Conservation (phyloP, 805 yeast genomes). For the Lachancea kluyveri region DNA sequence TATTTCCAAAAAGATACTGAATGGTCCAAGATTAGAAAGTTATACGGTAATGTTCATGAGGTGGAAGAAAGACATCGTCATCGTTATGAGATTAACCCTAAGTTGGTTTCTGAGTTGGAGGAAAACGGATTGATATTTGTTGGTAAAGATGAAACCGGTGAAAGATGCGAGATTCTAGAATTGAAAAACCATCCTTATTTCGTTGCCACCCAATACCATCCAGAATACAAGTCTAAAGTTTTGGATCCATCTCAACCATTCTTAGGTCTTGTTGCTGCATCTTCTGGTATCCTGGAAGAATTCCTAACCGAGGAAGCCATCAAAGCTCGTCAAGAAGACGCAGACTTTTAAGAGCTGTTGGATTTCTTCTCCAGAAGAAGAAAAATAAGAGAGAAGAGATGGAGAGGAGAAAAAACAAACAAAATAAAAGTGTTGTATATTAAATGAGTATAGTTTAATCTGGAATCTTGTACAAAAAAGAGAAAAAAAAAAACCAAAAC, state of each 20-base stretch:
- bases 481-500: too few species aligned
- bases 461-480: too few species aligned
- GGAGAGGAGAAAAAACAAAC: too few species aligned
- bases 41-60: conserved; percentile 64
- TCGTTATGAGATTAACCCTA: conserved; percentile 95
- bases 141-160: conserved; percentile 85
- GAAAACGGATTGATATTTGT: conserved; percentile 76
- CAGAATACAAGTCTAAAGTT: conserved; percentile 94
- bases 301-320: conserved; percentile 37
- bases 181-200: conserved; percentile 80
- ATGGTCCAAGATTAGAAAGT: conserved; percentile 62
- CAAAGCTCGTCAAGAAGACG: conserved; percentile 8
- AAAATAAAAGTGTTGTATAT: too few species aligned
- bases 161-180: conserved; percentile 93
- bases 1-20: conserved; percentile 64
- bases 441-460: too few species aligned
- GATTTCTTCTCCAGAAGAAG: conserved; percentile 1
- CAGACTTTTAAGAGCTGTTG: conserved; percentile 22
- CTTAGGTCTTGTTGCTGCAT: conserved; percentile 92
- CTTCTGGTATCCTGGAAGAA: conserved; percentile 73
- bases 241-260: conserved; percentile 95
- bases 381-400: neutral
- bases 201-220: conserved; percentile 97
- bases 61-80: conserved; percentile 97
- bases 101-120: conserved; percentile 65